Conservation (phyloP, 139 green algal species). For the Mychonastes homosphaera region DNA sequence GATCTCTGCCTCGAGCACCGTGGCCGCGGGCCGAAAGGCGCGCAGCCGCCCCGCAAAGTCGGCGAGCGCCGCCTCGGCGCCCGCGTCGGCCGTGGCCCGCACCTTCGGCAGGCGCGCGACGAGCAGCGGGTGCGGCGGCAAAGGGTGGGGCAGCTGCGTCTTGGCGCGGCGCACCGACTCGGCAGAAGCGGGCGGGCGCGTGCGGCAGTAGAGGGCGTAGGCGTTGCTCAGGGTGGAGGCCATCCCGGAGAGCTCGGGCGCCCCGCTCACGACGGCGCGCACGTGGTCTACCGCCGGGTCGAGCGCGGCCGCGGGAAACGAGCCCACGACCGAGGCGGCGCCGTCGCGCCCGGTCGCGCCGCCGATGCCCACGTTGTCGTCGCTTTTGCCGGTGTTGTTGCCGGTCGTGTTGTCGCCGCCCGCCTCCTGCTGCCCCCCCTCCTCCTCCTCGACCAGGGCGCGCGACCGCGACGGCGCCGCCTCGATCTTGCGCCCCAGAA, state of each 20-base stretch:
- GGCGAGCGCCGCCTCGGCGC: conserved; percentile 34
- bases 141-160: conserved; percentile 42
- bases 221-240: conserved; percentile 53
- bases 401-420: too few relatives aligned
- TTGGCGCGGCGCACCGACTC: conserved; percentile 62
- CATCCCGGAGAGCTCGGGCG: conserved; percentile 36
- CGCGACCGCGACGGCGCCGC: conserved; percentile 5
- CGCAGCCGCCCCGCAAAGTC: conserved; percentile 57
- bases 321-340: conserved; percentile 42
- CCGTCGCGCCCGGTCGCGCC: too few relatives aligned
- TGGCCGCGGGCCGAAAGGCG: conserved; percentile 66
- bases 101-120: conserved; percentile 36
- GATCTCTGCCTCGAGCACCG: conserved; percentile 80
- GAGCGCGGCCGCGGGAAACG: conserved; percentile 54
- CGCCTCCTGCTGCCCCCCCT: too few relatives aligned
- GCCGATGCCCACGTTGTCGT: too few relatives aligned
- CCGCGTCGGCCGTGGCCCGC: conserved; percentile 4
- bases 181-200: conserved; percentile 54
- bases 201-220: conserved; percentile 79
- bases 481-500: conserved; percentile 49
- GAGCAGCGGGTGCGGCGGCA: conserved; percentile 70
- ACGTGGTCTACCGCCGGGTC: conserved; percentile 53
- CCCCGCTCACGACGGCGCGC: conserved; percentile 24
- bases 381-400: too few relatives aligned
- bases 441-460: too few relatives aligned